Evolutionary conservation across 169 alveolate species (phyloP), one percentile per base, ranked within the genome.

Genomic region (Plasmodium vivax): DNA sequence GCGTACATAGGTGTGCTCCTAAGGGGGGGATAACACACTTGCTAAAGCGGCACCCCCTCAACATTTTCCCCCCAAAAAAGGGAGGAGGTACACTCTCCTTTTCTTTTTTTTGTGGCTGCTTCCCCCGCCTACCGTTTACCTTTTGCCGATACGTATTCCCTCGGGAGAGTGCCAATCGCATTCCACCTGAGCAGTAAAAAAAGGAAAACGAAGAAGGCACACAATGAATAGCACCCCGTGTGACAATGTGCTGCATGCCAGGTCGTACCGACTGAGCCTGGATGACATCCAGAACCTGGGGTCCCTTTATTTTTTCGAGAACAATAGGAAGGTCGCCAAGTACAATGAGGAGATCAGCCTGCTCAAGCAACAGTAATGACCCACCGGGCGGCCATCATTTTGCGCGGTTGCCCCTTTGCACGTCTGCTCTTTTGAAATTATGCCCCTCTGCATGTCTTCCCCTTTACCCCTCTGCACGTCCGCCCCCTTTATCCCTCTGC

Each of bases 241-340:
- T 71, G 93, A 71, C 16, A 87, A 34, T 77, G 16, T 77, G 56
- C 32, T 87, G 38, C 80, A 77, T 75, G 82, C 87, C 32, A 87
- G 41, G 45, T 23, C 93, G 19, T 87, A 36, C 73, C 79, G 82
- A 77, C 82, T 87, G n/a, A 84, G 74, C 38, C 38, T 87, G 10
- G 93, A 87, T 41, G 93, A 87, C 30, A 87, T 87, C 43, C 93
- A 87, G 14, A 87, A 87, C 38, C 56, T 87, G 43, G 93, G 93
- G n/a, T 87, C 93, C 30, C 45, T 41, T 3, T 87, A 87, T 43
- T 23, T 34, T 51, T 51, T 16, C 1, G 87, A 87, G 81, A 87
- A 87, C 10, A 87, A 77, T 14, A 51, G 45, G 32, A 87, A 87
- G 7, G 54, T 87, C 5, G 82, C 77, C 41, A 58, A 71, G 9